These are phyloP conservation scores for Fragilaria crotonensis DNA, from an alignment of 108 stramenopile species.

Conservation along the genomic window DNA sequence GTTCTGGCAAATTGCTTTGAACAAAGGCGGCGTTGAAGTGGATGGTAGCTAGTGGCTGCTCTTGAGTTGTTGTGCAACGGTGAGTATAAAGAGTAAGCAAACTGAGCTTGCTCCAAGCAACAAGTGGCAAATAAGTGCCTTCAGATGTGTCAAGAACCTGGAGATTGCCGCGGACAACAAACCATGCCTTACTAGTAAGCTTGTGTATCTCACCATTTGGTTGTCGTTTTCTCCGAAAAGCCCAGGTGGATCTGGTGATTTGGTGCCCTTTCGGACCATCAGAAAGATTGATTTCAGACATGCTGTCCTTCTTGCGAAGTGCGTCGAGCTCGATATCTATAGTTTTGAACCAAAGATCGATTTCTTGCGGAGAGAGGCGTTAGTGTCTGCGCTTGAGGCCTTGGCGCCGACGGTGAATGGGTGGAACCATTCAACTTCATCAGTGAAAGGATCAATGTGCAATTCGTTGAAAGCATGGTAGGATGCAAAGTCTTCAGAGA, in stretches of 20 bases:
- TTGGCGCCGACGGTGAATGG: neutral
- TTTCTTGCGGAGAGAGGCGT: neutral
- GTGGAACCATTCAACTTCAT: neutral
- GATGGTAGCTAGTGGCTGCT: neutral
- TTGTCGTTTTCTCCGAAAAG: neutral
- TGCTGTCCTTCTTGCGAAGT: neutral
- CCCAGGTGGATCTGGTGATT: conserved; percentile 14
- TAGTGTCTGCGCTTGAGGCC: neutral
- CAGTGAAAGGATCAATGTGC: neutral
- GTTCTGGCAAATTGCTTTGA: neutral
- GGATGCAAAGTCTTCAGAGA: neutral
- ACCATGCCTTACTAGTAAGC: neutral
- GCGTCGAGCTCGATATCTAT: neutral
- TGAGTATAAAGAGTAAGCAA: conserved; percentile 18
- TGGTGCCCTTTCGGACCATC: conserved; percentile 1
- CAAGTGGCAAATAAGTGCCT: conserved; percentile 30
- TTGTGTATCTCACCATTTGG: neutral
- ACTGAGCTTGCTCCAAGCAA: conserved; percentile 36
- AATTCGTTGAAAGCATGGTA: neutral
- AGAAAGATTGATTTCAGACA: neutral
- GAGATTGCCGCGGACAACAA: neutral
- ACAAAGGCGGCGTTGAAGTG: neutral
- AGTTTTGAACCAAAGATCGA: neutral
- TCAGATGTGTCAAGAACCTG: conserved; percentile 11
- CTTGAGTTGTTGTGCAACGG: neutral